Evolutionary conservation across 768 basidiomycete species (phyloP).

Genomic region (Xerocomus potaroensis): DNA sequence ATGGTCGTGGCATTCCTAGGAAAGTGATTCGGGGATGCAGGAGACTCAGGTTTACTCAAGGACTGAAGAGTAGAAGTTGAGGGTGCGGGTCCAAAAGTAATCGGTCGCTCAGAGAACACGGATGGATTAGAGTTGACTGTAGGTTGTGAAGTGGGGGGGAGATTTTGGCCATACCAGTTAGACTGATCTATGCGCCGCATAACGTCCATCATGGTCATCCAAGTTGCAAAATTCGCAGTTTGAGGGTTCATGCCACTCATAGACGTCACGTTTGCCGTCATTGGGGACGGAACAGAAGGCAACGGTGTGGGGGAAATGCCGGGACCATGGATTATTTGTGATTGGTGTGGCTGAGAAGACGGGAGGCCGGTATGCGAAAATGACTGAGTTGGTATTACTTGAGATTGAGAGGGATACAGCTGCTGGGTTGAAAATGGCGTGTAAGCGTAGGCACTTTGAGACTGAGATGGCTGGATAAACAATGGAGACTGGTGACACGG

Average conservation of each 20-base stretch:
- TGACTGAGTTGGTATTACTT: conserved; percentile 13
- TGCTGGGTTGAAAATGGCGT: conserved; percentile 16
- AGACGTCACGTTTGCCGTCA: conserved; percentile 12
- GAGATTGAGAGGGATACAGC: conserved; percentile 17
- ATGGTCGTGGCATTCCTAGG: conserved; percentile 1
- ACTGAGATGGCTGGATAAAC: conserved; percentile 15
- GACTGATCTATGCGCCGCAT: conserved; percentile 27
- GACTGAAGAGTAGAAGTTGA: conserved; percentile 4
- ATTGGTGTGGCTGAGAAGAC: conserved; percentile 20
- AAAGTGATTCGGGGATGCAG: conserved; percentile 1
- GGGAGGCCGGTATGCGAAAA: conserved; percentile 15
- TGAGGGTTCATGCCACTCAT: conserved; percentile 14
- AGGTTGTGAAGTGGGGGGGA: conserved; percentile 14
- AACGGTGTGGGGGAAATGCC: conserved; percentile 8
- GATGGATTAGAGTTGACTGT: conserved; percentile 3
- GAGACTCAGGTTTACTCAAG: not conserved
- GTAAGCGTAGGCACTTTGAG: conserved; percentile 15
- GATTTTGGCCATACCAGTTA: conserved; percentile 16
- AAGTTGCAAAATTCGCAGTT: conserved; percentile 18
- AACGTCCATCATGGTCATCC: conserved; percentile 32
- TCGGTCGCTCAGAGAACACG: conserved; percentile 3
- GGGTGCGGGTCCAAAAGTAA: not conserved
- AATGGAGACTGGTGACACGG: conserved; percentile 11
- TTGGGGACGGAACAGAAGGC: conserved; percentile 15
- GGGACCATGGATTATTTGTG: conserved; percentile 8